Conservation (phyloP, 1,284 basidiomycete species). For the Hypsizygus ulmarius region DNA sequence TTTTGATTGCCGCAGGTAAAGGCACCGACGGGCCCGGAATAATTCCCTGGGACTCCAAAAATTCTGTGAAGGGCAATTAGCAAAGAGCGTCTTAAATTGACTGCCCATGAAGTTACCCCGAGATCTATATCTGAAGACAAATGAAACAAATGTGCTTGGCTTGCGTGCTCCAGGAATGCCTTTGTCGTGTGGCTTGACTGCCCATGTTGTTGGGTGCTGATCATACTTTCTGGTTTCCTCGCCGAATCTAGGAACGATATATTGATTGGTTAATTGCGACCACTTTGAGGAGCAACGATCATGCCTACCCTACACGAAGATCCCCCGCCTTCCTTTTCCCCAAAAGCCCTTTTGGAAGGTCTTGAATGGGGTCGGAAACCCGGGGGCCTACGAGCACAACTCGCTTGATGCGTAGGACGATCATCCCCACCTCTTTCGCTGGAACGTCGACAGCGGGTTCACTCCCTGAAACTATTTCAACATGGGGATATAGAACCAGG, state of each 20-base stretch:
- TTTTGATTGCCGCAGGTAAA: conserved; percentile 13
- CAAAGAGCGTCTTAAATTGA: neutral
- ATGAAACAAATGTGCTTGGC: conserved; percentile 53
- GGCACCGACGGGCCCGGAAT: conserved; percentile 27
- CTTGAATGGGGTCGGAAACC: conserved; percentile 38
- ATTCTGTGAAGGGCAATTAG: conserved; percentile 29
- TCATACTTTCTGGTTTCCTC: conserved; percentile 33
- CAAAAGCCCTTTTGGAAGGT: conserved; percentile 24
- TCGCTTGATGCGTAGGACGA: conserved; percentile 54
- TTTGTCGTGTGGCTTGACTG: conserved; percentile 42
- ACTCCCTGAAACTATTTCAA: conserved; percentile 9
- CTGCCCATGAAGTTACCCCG: conserved; percentile 34
- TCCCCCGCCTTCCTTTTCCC: conserved; percentile 36
- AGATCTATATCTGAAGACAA: conserved; percentile 57
- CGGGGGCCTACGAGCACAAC: conserved; percentile 31
- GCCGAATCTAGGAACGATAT: conserved; percentile 40
- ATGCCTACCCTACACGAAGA: conserved; percentile 40
- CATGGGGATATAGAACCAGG: neutral
- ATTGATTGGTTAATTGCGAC: neutral
- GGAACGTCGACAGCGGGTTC: conserved; percentile 19
- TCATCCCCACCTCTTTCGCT: conserved; percentile 46
- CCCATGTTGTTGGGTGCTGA: conserved; percentile 50
- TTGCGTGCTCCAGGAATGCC: conserved; percentile 25
- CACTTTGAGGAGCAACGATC: neutral
- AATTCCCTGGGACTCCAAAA: conserved; percentile 44